Evolutionary conservation across 768 basidiomycete species (phyloP).

Genomic region (Mycena belliarum): DNA sequence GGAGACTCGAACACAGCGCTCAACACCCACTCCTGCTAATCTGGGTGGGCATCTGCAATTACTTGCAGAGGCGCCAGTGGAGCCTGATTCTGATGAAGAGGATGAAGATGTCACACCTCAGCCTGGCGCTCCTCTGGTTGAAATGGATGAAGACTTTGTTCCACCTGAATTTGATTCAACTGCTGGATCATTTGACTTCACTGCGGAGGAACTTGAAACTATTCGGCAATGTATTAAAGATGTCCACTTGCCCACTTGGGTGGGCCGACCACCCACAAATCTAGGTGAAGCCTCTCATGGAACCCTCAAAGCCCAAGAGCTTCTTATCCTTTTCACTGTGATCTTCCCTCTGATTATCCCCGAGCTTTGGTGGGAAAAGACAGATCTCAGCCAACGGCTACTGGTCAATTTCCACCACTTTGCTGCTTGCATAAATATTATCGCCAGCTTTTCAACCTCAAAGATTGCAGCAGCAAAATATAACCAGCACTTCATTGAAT

Average conservation of each 20-base stretch:
- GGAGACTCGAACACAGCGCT: no score
- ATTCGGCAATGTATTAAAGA: constrained; percentile 1
- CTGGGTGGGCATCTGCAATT: no score
- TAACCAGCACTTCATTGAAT: neutral
- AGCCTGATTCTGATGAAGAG: neutral
- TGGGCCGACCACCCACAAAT: constrained; percentile 19
- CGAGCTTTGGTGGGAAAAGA: constrained; percentile 5
- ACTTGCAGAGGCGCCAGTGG: no score
- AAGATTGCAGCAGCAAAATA: neutral
- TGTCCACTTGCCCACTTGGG: constrained; percentile 19
- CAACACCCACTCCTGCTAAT: no score
- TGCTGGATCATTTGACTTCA: neutral
- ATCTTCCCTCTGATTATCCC: constrained; percentile 14
- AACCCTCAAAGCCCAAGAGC: constrained; percentile 23
- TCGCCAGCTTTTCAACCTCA: constrained; percentile 10
- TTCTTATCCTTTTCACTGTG: constrained; percentile 8
- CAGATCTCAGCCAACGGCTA: neutral
- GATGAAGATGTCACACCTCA: neutral
- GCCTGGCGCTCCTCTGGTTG: no score
- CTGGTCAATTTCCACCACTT: constrained; percentile 12
- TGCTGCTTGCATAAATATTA: constrained; percentile 13
- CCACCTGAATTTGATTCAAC: no score
- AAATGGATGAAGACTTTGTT: no score
- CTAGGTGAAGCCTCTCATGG: constrained; percentile 23
- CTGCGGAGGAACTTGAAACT: neutral